Evolutionary conservation across 805 yeast species (phyloP).

Genomic region (Monosporozyma unispora): DNA sequence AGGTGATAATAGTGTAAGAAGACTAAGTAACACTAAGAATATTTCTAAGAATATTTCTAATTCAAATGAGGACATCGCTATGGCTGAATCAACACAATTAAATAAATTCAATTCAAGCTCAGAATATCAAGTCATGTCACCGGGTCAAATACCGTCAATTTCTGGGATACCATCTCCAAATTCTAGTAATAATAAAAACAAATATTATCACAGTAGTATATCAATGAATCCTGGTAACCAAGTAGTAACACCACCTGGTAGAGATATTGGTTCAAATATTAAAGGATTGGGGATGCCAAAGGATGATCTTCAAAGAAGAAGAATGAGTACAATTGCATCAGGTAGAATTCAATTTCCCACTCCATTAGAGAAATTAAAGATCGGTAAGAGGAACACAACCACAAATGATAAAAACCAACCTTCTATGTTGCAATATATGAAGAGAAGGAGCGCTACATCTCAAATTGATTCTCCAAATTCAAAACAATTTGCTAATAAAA

Average conservation of each 20-base stretch:
- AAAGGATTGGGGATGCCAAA: not conserved
- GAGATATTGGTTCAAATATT: not conserved
- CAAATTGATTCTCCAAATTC: not conserved
- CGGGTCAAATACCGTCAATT: not conserved
- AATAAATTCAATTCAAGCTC: conserved; percentile 1
- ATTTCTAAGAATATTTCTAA: no score
- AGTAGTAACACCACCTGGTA: not conserved
- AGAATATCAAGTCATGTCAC: not conserved
- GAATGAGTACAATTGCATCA: conserved; percentile 6
- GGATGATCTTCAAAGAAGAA: conserved; percentile 4
- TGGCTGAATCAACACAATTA: conserved; percentile 14
- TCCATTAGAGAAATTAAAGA: conserved; percentile 19
- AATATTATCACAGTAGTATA: not conserved
- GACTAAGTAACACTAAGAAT: not conserved
- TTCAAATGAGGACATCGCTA: not conserved
- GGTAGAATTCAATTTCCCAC: conserved; percentile 14
- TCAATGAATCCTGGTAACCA: not conserved
- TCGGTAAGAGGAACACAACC: conserved; percentile 20
- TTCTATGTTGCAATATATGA: not conserved
- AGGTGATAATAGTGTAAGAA: not conserved
- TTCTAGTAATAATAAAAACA: not conserved
- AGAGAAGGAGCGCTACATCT: conserved; percentile 11
- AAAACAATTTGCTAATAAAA: not conserved
- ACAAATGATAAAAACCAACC: not conserved
- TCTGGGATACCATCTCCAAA: not conserved